These are phyloP conservation scores for Kodamaea sp. DNA, from an alignment of 1,139 yeast genomes.

Conservation along the genomic window DNA sequence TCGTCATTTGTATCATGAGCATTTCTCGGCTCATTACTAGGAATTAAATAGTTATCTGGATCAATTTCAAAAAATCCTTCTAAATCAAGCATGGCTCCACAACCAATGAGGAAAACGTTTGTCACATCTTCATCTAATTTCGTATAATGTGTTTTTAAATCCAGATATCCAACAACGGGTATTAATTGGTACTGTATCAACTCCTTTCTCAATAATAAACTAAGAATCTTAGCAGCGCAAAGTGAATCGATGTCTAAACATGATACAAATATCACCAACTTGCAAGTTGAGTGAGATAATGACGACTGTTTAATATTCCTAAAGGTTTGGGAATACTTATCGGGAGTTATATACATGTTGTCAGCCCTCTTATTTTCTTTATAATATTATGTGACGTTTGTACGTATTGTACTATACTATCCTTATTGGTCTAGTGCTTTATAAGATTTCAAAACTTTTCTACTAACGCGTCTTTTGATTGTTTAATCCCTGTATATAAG, in stretches of 20 bases:
- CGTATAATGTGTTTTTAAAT: conserved; percentile 59
- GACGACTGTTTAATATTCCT: conserved; percentile 58
- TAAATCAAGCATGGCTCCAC: conserved; percentile 92
- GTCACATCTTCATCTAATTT: conserved; percentile 72
- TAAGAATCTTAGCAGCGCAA: conserved; percentile 79
- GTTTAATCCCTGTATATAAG: too few relatives aligned
- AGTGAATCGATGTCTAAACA: conserved; percentile 89
- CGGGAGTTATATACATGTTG: conserved; percentile 61
- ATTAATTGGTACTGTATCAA: conserved; percentile 82
- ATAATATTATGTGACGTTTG: background rate
- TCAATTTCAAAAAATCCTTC: conserved; percentile 73
- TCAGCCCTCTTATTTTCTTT: background rate
- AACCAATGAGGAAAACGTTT: conserved; percentile 79
- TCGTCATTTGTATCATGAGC: conserved; percentile 12
- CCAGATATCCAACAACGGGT: conserved; percentile 93
- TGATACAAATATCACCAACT: conserved; percentile 82
- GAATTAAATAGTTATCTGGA: conserved; percentile 36
- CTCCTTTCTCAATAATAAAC: conserved; percentile 70
- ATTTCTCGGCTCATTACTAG: conserved; percentile 5
- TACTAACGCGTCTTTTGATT: too few relatives aligned
- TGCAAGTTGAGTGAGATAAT: conserved; percentile 85
- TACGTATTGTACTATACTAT: too few relatives aligned
- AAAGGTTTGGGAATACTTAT: conserved; percentile 57
- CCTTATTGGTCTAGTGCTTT: too few relatives aligned
- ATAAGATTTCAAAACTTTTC: too few relatives aligned